Evolutionary conservation across 2,329 filamentous ascomycete genomes (phyloP), one percentile per base, ranked within the genome.

Genomic region (Exophiala oligosperma): DNA sequence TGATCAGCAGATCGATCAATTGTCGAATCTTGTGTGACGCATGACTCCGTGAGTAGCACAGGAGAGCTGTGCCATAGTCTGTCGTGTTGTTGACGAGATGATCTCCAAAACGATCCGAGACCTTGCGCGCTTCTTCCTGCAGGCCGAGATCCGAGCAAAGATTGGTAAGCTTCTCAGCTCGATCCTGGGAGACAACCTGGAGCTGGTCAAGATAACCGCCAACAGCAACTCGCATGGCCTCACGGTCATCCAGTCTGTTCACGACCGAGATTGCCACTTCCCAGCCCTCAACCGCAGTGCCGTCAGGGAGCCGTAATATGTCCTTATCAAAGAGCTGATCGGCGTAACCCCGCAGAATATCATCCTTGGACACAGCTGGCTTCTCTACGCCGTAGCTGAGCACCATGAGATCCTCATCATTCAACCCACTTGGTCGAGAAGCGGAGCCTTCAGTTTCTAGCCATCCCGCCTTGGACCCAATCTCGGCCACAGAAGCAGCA

Each of bases 41-140:
- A 69, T 95, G 92, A 2, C 92, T 90, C 11, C 95, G 84, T 24
- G 93, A 89, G 71, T 94, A 97, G 77, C 95, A 97, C 76, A 94
- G 87, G 21, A 97, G 81, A 0, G 91, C 90, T 64, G 93, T 86
- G 54, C 93, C 93, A 66, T 93, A 97, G 54, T 88, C 84, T 67
- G 90, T 84, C 0, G 89, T 88, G 43, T 85, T 83, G 59, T 86
- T 81, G 9, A 87, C 84, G 40, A 96, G 81, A 49, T 87, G 81
- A 64, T 96, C 88, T 57, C 92, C 93, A 70, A 91, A 97, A 64
- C 88, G 86, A 90, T 95, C 89, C 61, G 91, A 91, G 47, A 91
- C 89, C 66, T 86, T 86, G 69, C 91, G 85, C 38, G 91, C 92
- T 73, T 92, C 91, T 41, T 85, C 84, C 52, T 85, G 81, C 78